phyloP scores from a whole-genome alignment of 495 filamentous ascomycete species.

The Hypoxylon perforatum region DNA sequence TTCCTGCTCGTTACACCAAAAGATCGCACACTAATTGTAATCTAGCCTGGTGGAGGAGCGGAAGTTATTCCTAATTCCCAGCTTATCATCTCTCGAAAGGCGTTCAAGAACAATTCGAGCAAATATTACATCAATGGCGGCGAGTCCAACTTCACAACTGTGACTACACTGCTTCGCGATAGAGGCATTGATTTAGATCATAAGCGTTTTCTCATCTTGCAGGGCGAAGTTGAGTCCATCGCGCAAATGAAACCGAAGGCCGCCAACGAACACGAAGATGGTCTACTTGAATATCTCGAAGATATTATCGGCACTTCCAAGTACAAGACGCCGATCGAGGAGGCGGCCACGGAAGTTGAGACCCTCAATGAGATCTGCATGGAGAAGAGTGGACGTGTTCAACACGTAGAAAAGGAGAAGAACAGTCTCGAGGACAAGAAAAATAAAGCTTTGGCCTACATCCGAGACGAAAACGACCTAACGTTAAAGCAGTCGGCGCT shows the following conservation, averaged over 20 bases:
- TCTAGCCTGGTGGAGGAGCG: conserved; percentile 71
- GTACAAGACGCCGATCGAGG: conserved; percentile 96
- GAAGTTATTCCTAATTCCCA: conserved; percentile 83
- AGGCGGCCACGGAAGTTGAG: conserved; percentile 88
- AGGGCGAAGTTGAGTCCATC: conserved; percentile 98
- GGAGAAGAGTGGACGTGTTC: conserved; percentile 92
- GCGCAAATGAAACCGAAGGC: conserved; percentile 99
- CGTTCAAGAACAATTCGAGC: conserved; percentile 97
- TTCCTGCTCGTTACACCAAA: neutral
- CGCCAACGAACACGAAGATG: conserved; percentile 92
- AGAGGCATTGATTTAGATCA: conserved; percentile 95
- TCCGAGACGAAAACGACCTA: conserved; percentile 93
- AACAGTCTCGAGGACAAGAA: conserved; percentile 93
- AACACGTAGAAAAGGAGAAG: conserved; percentile 98
- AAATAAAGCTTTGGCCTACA: conserved; percentile 87
- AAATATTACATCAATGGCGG: conserved; percentile 95
- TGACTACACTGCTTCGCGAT: conserved; percentile 88
- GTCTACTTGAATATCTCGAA: conserved; percentile 94
- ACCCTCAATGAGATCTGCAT: conserved; percentile 91
- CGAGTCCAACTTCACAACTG: conserved; percentile 88
- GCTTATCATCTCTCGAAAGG: conserved; percentile 87
- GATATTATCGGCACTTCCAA: conserved; percentile 99
- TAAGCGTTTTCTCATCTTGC: conserved; percentile 96
- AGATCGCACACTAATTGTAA: conserved; percentile 27
- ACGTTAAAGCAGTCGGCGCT: conserved; percentile 86